phyloP scores from a whole-genome alignment of 306 rosid species.

The Cotoneaster glaucophyllus region DNA sequence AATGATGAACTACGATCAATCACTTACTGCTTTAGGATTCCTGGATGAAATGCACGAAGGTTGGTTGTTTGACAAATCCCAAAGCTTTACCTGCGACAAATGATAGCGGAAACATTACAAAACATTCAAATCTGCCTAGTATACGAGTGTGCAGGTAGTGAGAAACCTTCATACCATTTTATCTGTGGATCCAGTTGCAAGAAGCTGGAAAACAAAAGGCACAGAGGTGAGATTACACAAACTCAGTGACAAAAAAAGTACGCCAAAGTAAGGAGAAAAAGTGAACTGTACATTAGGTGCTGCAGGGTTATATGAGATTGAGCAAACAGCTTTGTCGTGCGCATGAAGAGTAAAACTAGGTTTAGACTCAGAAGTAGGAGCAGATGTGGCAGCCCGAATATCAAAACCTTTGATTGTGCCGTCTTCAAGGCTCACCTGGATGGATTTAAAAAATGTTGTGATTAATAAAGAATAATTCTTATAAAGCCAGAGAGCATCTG shows the following conservation, averaged over 20 bases:
- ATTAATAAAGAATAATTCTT: conserved; percentile 1
- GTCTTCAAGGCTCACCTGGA: conserved; percentile 88
- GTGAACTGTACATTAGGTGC: conserved; percentile 62
- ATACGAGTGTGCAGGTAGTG: not conserved
- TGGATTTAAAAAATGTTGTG: conserved; percentile 13
- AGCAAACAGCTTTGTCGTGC: conserved; percentile 70
- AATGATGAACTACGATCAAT: not conserved
- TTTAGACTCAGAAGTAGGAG: conserved; percentile 39
- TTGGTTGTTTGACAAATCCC: conserved; percentile 89
- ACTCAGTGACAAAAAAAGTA: conserved; percentile 11
- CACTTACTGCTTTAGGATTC: conserved; percentile 57
- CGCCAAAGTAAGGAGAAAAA: not conserved
- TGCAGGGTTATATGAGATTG: conserved; percentile 59
- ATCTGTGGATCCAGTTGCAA: conserved; percentile 86
- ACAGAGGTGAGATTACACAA: conserved; percentile 16
- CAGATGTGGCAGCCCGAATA: conserved; percentile 57
- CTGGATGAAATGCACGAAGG: conserved; percentile 66
- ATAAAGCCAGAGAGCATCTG: not conserved
- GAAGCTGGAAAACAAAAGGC: conserved; percentile 48
- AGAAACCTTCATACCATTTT: conserved; percentile 47
- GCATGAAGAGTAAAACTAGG: conserved; percentile 87
- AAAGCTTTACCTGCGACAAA: conserved; percentile 67
- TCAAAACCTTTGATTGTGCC: conserved; percentile 80
- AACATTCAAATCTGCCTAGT: conserved; percentile 1
- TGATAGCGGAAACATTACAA: not conserved